Conservation (phyloP, 2,329 filamentous ascomycete genomes). For the Fusarium veterinarium region DNA sequence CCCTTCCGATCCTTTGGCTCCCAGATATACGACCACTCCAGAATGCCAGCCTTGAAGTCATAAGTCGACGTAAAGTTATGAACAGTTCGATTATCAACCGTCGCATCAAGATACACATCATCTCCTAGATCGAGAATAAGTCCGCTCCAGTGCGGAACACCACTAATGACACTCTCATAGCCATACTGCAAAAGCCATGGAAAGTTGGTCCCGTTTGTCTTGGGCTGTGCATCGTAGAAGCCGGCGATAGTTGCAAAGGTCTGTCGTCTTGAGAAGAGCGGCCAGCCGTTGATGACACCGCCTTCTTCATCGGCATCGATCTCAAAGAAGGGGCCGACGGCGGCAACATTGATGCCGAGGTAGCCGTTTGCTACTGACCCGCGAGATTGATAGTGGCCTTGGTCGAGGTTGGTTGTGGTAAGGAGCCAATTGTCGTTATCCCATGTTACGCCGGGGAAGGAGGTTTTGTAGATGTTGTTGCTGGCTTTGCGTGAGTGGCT, state of each 20-base stretch:
- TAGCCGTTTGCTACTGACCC: conserved; percentile 10
- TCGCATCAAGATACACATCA: not conserved
- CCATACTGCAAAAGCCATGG: conserved; percentile 10
- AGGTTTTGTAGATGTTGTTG: not conserved
- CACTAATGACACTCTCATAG: not conserved
- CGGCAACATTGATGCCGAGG: conserved; percentile 1
- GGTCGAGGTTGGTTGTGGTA: not conserved
- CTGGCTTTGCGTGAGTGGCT: not conserved
- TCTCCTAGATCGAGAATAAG: not conserved
- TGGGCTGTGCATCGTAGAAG: not conserved
- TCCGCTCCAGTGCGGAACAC: not conserved
- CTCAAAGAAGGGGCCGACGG: conserved; percentile 1
- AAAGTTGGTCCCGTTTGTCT: not conserved
- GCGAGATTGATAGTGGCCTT: conserved; percentile 3
- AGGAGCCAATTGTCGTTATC: conserved; percentile 7
- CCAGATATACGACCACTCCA: conserved; percentile 2
- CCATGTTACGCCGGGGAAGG: not conserved
- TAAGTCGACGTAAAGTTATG: not conserved
- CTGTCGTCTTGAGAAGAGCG: not conserved
- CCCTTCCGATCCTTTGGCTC: not conserved
- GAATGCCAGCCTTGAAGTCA: not conserved
- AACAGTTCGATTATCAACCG: not conserved
- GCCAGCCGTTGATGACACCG: conserved; percentile 8
- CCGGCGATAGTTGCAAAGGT: not conserved
- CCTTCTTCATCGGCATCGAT: not conserved